phyloP scores from a whole-genome alignment of 2,329 filamentous ascomycete species.

The Dactylonectria estremocensis region DNA sequence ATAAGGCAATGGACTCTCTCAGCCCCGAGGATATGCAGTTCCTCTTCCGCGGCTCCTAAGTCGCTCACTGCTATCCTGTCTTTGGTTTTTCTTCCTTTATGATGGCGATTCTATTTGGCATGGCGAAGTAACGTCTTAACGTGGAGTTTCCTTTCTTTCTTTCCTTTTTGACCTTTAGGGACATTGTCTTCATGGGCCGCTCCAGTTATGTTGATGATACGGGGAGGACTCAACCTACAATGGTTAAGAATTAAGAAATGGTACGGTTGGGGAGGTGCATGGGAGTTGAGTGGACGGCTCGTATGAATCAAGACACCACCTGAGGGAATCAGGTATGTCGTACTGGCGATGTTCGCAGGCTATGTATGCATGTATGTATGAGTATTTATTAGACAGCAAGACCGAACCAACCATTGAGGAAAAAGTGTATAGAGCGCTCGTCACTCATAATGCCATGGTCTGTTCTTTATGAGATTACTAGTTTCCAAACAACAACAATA shows the following conservation, averaged over 20 bases:
- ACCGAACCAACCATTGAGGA: not conserved
- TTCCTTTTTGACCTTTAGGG: not conserved
- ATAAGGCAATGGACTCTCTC: slow-evolving; percentile 90
- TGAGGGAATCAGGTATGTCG: not conserved
- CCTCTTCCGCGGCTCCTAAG: slow-evolving; percentile 82
- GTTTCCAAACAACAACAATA: not conserved
- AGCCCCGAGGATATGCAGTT: slow-evolving; percentile 96
- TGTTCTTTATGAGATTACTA: not conserved
- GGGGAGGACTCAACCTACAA: not conserved
- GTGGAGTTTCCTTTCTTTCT: too few species aligned
- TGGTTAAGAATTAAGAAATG: not conserved
- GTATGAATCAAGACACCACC: not conserved
- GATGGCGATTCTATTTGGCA: not conserved
- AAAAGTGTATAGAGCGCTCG: not conserved
- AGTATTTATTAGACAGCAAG: not conserved
- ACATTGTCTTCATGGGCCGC: not conserved
- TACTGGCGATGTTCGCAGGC: too few species aligned
- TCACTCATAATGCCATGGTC: not conserved
- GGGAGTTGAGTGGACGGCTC: not conserved
- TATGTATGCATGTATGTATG: not conserved
- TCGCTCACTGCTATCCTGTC: not conserved
- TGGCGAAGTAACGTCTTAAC: not conserved
- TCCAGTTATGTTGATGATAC: not conserved
- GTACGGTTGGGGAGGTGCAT: not conserved
- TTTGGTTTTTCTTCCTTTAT: not conserved